phyloP scores from a whole-genome alignment of 2,329 filamentous ascomycete genomes.

The Akanthomyces muscarius region DNA sequence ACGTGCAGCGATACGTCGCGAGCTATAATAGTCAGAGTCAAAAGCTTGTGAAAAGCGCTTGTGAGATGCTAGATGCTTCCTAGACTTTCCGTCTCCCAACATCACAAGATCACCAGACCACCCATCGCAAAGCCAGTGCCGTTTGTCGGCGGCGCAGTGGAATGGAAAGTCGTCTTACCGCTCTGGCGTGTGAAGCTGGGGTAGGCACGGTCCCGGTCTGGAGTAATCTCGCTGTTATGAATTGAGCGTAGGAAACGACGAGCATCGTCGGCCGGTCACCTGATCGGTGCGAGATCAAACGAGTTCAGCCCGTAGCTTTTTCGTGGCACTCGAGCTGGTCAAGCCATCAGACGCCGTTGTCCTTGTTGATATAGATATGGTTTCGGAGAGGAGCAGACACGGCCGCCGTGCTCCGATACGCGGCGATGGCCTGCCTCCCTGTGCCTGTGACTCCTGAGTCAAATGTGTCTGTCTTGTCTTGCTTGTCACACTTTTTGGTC shows the following conservation, averaged over 20 bases:
- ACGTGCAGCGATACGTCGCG: background rate
- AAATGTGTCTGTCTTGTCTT: background rate
- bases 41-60: background rate
- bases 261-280: constrained; percentile 13
- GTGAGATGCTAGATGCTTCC: background rate
- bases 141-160: background rate
- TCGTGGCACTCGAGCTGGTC: background rate
- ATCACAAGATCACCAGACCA: constrained; percentile 4
- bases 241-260: background rate
- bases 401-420: constrained; percentile 1
- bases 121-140: background rate
- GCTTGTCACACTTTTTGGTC: background rate
- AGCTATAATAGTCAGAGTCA: background rate
- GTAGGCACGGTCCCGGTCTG: background rate
- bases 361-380: background rate
- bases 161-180: background rate
- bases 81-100: constrained; percentile 9
- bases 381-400: background rate
- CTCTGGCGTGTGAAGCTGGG: background rate
- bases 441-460: no score
- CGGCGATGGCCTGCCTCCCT: background rate
- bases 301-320: background rate
- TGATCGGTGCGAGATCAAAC: constrained; percentile 12
- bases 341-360: background rate
- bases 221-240: no score